Base-by-base conservation (phyloP, 164 flowering plant genomes). In the Aristolochia contorta region DNA sequence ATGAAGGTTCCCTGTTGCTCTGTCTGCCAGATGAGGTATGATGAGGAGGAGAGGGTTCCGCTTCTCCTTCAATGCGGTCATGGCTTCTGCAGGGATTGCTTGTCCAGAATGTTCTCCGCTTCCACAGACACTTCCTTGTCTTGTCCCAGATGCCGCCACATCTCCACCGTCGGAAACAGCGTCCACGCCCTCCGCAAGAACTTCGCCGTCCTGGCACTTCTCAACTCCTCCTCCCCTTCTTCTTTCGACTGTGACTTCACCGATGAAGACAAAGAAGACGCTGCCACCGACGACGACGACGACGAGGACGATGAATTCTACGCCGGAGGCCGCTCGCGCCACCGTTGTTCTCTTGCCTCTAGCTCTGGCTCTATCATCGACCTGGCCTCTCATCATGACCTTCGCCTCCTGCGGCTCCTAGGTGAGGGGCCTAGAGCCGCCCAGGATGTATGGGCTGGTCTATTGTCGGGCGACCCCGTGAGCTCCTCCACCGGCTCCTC, bases 61-160 rank as follows among this genome's bases (percentile, higher is more conserved):
- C 68, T 94, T 6, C 73, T 94, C 58, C 97, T 94, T 62, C 93
- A 94, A 77, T 94, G 99, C 78, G 99, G 99, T 33, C 99, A 94
- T 49, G 96, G 96, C n/a, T 94, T 86, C 80, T 94, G 99, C 75
- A 80, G 67, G 55, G 93, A 90, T 19, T 94, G 99, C 59, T 73
- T 90, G 16, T 86, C 95, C 1, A 64, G 68, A 22, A 78, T 94
- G 88, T 89, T 91, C 79, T 59, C 93, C 0, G 75, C 95, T 3
- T 80, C 95, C 0, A 46, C 78, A 1, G 96, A 91, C 57, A 74
- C 82, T 7, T 63, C 85, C 14, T 82, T 91, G 21, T 61, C 90
- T 14, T 94, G 99, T 64, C 99, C 99, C 33, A 73, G 94, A 13
- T 94, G 99, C 75, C 93, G 99, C 64, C 87, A 86, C 68, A 73